Evolutionary conservation across 2,329 filamentous ascomycete genomes (phyloP).

Genomic region (Neonectria punicea): DNA sequence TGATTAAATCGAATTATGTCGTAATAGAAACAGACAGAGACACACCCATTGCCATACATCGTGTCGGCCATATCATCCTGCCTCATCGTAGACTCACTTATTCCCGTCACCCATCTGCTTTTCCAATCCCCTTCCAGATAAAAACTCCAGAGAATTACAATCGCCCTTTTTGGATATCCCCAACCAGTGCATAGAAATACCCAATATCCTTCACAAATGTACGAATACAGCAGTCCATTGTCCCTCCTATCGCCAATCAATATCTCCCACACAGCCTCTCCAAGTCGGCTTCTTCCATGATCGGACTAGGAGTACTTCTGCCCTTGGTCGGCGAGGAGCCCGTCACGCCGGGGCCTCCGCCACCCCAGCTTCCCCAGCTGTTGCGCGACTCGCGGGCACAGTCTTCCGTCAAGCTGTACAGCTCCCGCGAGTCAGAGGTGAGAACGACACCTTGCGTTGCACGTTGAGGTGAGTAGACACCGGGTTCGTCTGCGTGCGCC

Average conservation of each 20-base stretch:
- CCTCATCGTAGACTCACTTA: conserved; percentile 11
- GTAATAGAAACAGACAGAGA: conserved; percentile 14
- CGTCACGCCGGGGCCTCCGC: conserved; percentile 5
- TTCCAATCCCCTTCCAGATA: not conserved
- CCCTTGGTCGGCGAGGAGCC: conserved; percentile 17
- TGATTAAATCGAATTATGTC: conserved; percentile 1
- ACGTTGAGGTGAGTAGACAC: conserved; percentile 21
- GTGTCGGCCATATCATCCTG: conserved; percentile 4
- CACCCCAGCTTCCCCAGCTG: conserved; percentile 50
- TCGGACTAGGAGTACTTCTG: conserved; percentile 20
- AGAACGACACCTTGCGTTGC: conserved; percentile 30
- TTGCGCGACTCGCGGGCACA: conserved; percentile 42
- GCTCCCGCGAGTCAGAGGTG: conserved; percentile 41
- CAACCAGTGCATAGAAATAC: not conserved
- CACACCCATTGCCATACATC: conserved; percentile 8
- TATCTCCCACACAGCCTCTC: conserved; percentile 45
- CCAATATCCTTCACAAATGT: not conserved
- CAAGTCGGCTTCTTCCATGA: conserved; percentile 39
- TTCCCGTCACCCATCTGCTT: not conserved
- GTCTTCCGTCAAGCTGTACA: conserved; percentile 46
- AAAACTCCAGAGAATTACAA: not conserved
- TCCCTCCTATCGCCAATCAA: not conserved
- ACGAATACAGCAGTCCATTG: not conserved
- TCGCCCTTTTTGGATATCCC: not conserved
- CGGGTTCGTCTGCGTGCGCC: conserved; percentile 17